Base-by-base conservation (phyloP, 176 grass and related monocot genomes). In the Oropetium thomaeum region DNA sequence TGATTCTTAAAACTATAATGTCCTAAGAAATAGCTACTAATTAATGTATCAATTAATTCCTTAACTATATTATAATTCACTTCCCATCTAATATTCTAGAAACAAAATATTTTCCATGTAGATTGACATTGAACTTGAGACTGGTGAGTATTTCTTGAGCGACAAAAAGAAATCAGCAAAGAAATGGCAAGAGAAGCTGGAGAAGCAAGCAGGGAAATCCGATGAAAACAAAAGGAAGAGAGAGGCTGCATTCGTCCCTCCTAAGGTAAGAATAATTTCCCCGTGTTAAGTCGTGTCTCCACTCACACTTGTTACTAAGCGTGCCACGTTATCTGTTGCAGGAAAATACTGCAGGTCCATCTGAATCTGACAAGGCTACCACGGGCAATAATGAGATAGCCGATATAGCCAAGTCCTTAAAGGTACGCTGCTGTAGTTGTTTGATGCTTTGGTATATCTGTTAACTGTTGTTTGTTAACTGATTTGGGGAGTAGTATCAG, bases 161-260 rank as follows among this genome's bases (percentile, higher is more conserved):
- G 96, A 92, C 42, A 94, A 90, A 81, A 94, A 82, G 82, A 98
- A 94, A 81, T 88, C 91, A 22, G 91, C 74, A 69, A 98, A 89
- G 80, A 98, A 94, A 80, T 98, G 91, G 89, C 84, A 90, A 88
- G 96, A 98, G 48, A 98, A 98, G 52, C 79, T 86, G 62, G 86
- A 98, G 20, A 98, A 94, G 69, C 96, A 98, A 72, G 81, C 91
- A 71, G 91, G 91, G 79, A 98, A 89, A 75, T 44, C 79, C 15
- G 91, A 86, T 79, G 96, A 94, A 86, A 98, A 98, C 61, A 98
- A 92, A 86, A 85, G 89, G 82, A 98, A 92, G 82, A 81, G 96
- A 76, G 87, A 98, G 40, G 86, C 96, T 77, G 86, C 89, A 58
- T 94, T 94, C 75, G 41, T 98, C 88, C 96, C 95, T 49, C 91